A percentile compares a stretch with the other conserved stretches of the same genome.
Evolutionary conservation across 371 early-diverging fungal species (phyloP).

Genomic region (Mucor lusitanicus): DNA sequence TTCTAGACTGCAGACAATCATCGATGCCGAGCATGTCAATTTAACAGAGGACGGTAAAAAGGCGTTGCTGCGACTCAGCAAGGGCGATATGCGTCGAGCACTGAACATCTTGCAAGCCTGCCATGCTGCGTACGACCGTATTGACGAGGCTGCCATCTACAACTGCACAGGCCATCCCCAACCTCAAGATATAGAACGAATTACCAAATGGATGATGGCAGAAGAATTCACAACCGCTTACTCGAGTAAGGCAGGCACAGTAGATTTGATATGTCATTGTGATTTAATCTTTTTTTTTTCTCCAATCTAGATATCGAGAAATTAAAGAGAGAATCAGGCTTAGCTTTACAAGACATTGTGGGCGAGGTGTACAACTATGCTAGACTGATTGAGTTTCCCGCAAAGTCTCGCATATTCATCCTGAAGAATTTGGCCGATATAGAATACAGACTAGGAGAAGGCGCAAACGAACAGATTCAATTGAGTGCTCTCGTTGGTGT

Average conservation of each 20-base stretch:
- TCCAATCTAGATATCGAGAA: conserved; percentile 60
- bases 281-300: not conserved
- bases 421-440: conserved; percentile 84
- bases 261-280: not conserved
- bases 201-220: conserved; percentile 78
- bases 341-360: conserved; percentile 90
- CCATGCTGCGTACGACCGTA: conserved; percentile 80
- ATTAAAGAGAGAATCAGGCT: conserved; percentile 81
- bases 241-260: conserved; percentile 56
- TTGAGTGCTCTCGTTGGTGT: conserved; percentile 78
- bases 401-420: conserved; percentile 63
- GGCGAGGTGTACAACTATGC: conserved; percentile 71
- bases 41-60: conserved; percentile 81
- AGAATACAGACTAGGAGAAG: conserved; percentile 82
- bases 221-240: conserved; percentile 81
- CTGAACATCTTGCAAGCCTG: conserved; percentile 93
- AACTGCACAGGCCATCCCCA: conserved; percentile 91
- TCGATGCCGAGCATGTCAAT: conserved; percentile 75
- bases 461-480: conserved; percentile 84
- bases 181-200: conserved; percentile 82
- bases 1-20: conserved; percentile 72
- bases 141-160: conserved; percentile 83
- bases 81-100: conserved; percentile 97
- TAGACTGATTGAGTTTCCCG: conserved; percentile 67
- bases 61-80: conserved; percentile 79